Base-by-base conservation (phyloP, 1,284 basidiomycete genomes). In the Cryptococcus deneoformans region DNA sequence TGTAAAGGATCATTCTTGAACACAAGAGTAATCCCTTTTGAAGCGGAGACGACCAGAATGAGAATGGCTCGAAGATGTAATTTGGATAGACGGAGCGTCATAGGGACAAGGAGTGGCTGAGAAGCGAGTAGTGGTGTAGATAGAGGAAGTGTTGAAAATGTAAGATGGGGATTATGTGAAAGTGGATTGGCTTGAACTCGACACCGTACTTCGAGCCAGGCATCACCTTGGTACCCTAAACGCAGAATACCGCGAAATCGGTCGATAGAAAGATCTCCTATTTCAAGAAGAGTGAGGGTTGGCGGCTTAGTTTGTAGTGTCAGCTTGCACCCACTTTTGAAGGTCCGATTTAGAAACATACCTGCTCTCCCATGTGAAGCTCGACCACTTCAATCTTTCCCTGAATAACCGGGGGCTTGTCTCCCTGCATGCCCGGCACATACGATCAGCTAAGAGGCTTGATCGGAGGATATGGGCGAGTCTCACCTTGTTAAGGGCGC, bases 1-100 rank as follows among this genome's bases (percentile, higher is more conserved):
- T 99, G 94, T 20, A 99, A 84, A 0, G 96, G 96, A 77, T 99
- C 96, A 56, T 97, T 99, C 80, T 99, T 99, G 86, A 99, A 99
- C 29, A 99, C 96, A 48, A 99, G 85, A 0, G 96, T 99, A 75
- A 99, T 97, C 50, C 96, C 96, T 72, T 98, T 98, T 73, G 89
- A 89, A 64, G 91, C 91, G 34, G 93, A 97, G 54, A 99, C 91
- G 68, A 99, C 94, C 49, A 99, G 86, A 61, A 99, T 95, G 66
- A 99, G 90, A 70, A 98, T 98, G 38, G 95, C 96, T 66, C 87
- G 88, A 39, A 99, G 87, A 63, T 88, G 88, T 76, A 99, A 90
- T 68, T 90, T 86, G 5, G 92, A 97, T 6, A 99, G 86, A n/a
- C 92, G 89, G 50, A 99, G 87, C 29, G 92, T 88, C 95, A 99